Base-by-base conservation (phyloP, 2,329 filamentous ascomycete species). In the Elsinoe necatrix region DNA sequence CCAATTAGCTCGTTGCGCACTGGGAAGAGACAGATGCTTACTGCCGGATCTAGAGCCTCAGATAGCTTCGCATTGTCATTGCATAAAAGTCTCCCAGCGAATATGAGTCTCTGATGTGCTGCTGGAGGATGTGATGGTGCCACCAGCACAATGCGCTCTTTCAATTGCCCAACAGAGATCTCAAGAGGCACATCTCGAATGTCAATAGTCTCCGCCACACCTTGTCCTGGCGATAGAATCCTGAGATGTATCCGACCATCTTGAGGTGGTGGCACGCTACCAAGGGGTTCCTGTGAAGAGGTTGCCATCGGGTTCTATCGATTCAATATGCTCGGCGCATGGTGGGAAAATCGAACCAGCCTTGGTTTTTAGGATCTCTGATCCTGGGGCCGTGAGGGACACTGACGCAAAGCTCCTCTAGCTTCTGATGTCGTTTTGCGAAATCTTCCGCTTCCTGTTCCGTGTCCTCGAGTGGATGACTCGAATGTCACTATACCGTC, bases 21-120 rank as follows among this genome's bases (percentile, higher is more conserved):
- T n/a, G 12, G 23, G 3, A 14, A 14, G 4, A 16, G 20, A 7
- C 2, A 1, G 5, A 14, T 41, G 12, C 54, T 65, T 65, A 81
- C 79, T 60, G 75, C 71, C 29, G 75, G 70, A 39, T 77, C 76
- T 59, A 84, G 72, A 3, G 81, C 70, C 34, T 73, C 70, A 27
- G 69, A 67, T 56, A 85, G 66, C 0, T 72, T 76, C 35, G 75
- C 73, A 20, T 70, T 68, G 58, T 79, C 73, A 60, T 78, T 72
- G 5, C 73, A 65, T 5, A 84, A 71, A 25, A 77, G 74, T 57
- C 77, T 73, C 18, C 82, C 82, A 51, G 74, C 70, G 62, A 82
- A 83, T 18, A 84, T 82, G 58, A 85, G 66, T 42, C 80, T 73
- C 69, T 84, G 81, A 42, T 71, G 66, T 16, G 71, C 66, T 0